These are phyloP conservation scores for Terana coerulea DNA, from an alignment of 768 basidiomycete genomes.

Conservation along the genomic window DNA sequence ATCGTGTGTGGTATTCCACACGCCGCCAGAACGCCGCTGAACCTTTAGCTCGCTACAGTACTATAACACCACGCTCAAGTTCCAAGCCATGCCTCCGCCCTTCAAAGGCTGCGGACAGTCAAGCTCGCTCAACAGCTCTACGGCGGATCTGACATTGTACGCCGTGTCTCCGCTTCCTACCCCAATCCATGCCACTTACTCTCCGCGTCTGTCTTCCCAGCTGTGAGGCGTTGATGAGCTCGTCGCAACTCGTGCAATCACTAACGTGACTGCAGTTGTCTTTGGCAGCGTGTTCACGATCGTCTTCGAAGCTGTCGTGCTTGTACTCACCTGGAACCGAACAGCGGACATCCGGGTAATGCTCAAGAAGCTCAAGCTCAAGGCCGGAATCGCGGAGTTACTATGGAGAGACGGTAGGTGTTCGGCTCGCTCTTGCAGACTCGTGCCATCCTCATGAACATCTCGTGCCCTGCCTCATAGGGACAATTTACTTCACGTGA, in stretches of 20 bases:
- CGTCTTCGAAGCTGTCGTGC: not conserved
- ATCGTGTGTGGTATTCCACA: not conserved
- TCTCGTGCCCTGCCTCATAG: not conserved
- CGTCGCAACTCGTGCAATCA: not conserved
- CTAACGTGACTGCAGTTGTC: not conserved
- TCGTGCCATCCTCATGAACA: not conserved
- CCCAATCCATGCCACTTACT: not conserved
- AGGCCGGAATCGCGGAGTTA: not conserved
- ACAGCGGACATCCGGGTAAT: conserved; percentile 1
- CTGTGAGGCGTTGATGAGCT: not conserved
- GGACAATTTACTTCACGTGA: conserved; percentile 13
- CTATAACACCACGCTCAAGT: not conserved
- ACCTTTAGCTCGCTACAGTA: not conserved
- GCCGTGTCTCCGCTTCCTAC: not conserved
- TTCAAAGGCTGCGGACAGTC: conserved; percentile 5
- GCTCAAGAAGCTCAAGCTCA: not conserved
- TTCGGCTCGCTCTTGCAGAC: not conserved
- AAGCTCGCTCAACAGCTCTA: not conserved
- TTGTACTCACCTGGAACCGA: conserved; percentile 4
- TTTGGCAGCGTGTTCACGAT: conserved; percentile 5
- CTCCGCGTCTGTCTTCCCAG: not conserved
- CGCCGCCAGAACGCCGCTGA: not conserved
- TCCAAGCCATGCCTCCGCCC: conserved; percentile 3
- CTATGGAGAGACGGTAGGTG: conserved; percentile 2
- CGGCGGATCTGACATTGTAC: not conserved